A percentile compares a stretch with the other conserved stretches of the same genome.
Conservation (phyloP, 2,329 filamentous ascomycete genomes). For the Colletotrichum sp. region DNA sequence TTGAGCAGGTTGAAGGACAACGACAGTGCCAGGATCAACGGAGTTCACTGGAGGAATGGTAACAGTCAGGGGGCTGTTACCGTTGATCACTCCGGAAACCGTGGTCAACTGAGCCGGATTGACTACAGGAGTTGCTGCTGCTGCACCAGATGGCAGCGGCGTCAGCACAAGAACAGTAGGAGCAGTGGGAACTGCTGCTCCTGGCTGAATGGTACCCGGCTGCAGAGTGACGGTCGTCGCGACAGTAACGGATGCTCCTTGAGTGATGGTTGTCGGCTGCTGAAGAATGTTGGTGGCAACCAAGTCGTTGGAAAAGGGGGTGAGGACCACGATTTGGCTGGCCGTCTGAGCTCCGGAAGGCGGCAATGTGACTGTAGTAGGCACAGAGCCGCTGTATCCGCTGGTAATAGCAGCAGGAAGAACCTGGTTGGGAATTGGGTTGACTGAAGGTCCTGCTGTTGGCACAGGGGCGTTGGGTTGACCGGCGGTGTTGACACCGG, state of each 20-base stretch:
- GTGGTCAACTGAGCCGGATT: not conserved
- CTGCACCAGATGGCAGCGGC: not conserved
- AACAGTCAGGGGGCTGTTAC: not conserved
- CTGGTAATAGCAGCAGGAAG: not conserved
- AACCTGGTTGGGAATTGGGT: not conserved
- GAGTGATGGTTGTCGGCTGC: not conserved
- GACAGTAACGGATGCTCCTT: not conserved
- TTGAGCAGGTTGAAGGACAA: not conserved
- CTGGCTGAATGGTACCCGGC: not conserved
- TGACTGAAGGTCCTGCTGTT: not conserved
- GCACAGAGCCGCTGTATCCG: not conserved
- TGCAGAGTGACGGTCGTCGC: not conserved
- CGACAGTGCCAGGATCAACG: not conserved
- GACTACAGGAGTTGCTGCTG: not conserved
- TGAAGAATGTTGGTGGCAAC: not conserved
- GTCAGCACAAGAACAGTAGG: not conserved
- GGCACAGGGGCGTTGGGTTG: not conserved
- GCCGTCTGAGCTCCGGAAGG: not conserved
- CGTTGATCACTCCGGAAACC: not conserved
- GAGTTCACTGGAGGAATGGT: not conserved
- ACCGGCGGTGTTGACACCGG: not conserved
- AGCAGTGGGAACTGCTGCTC: not conserved
- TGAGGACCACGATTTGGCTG: not conserved
- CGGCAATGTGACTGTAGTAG: slow-evolving; percentile 2
- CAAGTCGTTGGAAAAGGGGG: not conserved